Percentiles rank a stretch among this genome's conserved stretches.
Evolutionary conservation across 2,329 filamentous ascomycete species (phyloP).

Genomic region (Ceratocystiopsis minuta): DNA sequence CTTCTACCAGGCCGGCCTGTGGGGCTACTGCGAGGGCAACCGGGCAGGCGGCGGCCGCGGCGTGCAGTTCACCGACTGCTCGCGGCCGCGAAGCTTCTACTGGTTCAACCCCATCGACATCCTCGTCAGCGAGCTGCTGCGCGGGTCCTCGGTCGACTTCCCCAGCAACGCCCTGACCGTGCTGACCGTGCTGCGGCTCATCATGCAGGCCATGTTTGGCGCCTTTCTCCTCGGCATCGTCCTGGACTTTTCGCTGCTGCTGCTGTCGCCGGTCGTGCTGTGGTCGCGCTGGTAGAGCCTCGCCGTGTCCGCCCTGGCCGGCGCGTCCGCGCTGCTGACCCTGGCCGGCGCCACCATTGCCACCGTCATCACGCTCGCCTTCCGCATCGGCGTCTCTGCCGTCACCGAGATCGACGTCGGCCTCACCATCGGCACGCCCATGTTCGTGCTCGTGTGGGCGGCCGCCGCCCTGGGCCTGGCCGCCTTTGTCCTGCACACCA

Average conservation of each 20-base stretch:
- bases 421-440: slow-evolving; percentile 49
- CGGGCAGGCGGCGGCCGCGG: slow-evolving; percentile 23
- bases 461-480: slow-evolving; percentile 48
- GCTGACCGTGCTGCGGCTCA: slow-evolving; percentile 54
- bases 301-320: slow-evolving; percentile 48
- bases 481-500: slow-evolving; percentile 55
- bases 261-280: slow-evolving; percentile 40
- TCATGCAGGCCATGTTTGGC: slow-evolving; percentile 74
- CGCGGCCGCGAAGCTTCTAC: slow-evolving; percentile 49
- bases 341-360: slow-evolving; percentile 54
- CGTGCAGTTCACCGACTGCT: slow-evolving; percentile 38
- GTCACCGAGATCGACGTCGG: slow-evolving; percentile 60
- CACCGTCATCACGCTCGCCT: slow-evolving; percentile 69
- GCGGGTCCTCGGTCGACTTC: slow-evolving; percentile 67
- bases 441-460: slow-evolving; percentile 86
- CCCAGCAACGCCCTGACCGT: slow-evolving; percentile 57
- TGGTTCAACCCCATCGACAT: slow-evolving; percentile 87
- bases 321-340: slow-evolving; percentile 31
- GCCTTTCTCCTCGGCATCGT: slow-evolving; percentile 60
- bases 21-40: slow-evolving; percentile 86
- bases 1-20: slow-evolving; percentile 84
- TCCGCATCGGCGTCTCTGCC: slow-evolving; percentile 55
- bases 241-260: slow-evolving; percentile 55
- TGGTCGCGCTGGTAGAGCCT: slow-evolving; percentile 42
- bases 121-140: slow-evolving; percentile 58